These are phyloP conservation scores for Lentinula sp. DNA, from an alignment of 768 basidiomycete genomes.

Conservation along the genomic window DNA sequence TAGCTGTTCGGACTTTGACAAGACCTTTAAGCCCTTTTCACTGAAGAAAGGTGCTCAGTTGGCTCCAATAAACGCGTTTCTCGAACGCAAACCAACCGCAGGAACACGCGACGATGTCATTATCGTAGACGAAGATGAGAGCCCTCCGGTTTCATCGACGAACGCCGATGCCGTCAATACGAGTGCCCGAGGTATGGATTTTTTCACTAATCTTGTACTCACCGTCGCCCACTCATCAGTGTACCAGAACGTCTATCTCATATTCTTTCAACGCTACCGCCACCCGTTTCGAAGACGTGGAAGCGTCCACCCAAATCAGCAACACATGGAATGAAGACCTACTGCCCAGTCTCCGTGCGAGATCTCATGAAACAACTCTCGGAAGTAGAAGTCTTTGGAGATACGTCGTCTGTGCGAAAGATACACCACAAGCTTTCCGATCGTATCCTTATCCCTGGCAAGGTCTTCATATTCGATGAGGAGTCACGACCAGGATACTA, in stretches of 20 bases:
- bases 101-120: slow-evolving; percentile 42
- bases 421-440: slow-evolving; percentile 58
- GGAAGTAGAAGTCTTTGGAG: slow-evolving; percentile 74
- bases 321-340: slow-evolving; percentile 23
- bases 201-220: neutral
- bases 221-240: neutral
- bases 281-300: neutral
- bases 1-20: slow-evolving; percentile 60
- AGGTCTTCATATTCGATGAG: slow-evolving; percentile 77
- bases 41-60: slow-evolving; percentile 69
- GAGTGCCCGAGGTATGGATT: slow-evolving; percentile 33
- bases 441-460: slow-evolving; percentile 60
- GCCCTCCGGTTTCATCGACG: neutral
- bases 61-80: slow-evolving; percentile 72
- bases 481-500: slow-evolving; percentile 90
- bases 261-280: slow-evolving; percentile 29
- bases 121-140: slow-evolving; percentile 49
- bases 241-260: slow-evolving; percentile 31
- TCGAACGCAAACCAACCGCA: slow-evolving; percentile 15
- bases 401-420: slow-evolving; percentile 61
- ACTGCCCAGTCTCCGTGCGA: slow-evolving; percentile 30
- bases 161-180: slow-evolving; percentile 22
- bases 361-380: slow-evolving; percentile 56
- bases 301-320: slow-evolving; percentile 2
- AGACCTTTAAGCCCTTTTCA: slow-evolving; percentile 72